Conservation (phyloP, 108 stramenopile genomes). For the Discostella stelligeroides region DNA sequence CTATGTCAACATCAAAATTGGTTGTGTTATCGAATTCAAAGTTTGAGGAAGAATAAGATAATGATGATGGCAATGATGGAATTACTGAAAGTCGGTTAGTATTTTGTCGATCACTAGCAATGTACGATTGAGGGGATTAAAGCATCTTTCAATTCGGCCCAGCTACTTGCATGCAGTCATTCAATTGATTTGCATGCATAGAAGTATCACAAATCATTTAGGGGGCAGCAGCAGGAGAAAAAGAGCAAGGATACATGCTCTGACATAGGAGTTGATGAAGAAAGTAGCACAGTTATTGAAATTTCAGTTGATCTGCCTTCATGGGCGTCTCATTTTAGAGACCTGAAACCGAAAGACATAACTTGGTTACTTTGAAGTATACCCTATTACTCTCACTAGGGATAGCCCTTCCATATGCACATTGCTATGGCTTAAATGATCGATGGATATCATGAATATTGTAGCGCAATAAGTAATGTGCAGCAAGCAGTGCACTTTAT, state of each 20-base stretch:
- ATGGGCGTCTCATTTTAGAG: conserved; percentile 25
- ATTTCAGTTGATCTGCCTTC: conserved; percentile 30
- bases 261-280: neutral
- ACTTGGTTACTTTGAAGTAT: conserved; percentile 25
- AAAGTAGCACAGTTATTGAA: conserved; percentile 5
- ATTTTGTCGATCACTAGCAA: too few species aligned
- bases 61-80: too few species aligned
- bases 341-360: conserved; percentile 2
- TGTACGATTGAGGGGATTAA: conserved; percentile 38
- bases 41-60: too few species aligned
- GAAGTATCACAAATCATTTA: conserved; percentile 48
- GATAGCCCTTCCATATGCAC: too few species aligned
- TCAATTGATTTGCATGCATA: conserved; percentile 74
- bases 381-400: too few species aligned
- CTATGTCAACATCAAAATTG: too few species aligned
- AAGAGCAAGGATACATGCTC: neutral
- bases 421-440: too few species aligned
- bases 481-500: too few species aligned
- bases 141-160: conserved; percentile 62
- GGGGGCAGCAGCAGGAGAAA: neutral
- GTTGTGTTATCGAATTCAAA: too few species aligned
- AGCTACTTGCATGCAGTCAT: conserved; percentile 71
- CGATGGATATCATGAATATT: too few species aligned
- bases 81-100: too few species aligned
- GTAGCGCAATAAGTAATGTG: too few species aligned